Conservation (phyloP, 1,284 basidiomycete species). For the Rhodotorula mucilaginosa region DNA sequence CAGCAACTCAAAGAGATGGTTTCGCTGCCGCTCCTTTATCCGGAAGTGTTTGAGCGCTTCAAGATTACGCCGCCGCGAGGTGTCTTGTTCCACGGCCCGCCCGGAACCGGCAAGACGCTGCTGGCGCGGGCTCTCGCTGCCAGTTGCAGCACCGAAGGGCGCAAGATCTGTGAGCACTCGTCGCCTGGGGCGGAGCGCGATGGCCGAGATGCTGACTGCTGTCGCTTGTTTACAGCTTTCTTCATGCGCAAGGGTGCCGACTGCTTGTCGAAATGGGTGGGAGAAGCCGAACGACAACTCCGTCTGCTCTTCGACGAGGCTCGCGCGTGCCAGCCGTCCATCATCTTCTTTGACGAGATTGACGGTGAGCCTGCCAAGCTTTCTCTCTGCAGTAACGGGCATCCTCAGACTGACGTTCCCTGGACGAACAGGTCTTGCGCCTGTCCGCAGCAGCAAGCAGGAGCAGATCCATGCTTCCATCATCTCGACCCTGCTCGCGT, state of each 20-base stretch:
- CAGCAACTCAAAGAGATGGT: slow-evolving; percentile 99
- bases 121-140: slow-evolving; percentile 91
- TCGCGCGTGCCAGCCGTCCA: slow-evolving; percentile 84
- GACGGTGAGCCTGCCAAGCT: slow-evolving; percentile 60
- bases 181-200: background rate
- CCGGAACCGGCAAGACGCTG: slow-evolving; percentile 90
- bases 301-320: slow-evolving; percentile 97
- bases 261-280: slow-evolving; percentile 98
- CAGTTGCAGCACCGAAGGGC: slow-evolving; percentile 83
- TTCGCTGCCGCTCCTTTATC: slow-evolving; percentile 88
- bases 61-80: slow-evolving; percentile 92
- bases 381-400: too few species aligned
- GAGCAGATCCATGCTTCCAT: slow-evolving; percentile 99
- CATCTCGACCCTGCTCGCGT: slow-evolving; percentile 88
- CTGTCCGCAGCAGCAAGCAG: slow-evolving; percentile 95
- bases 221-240: slow-evolving; percentile 63
- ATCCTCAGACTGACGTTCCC: background rate
- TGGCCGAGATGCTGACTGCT: background rate
- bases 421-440: slow-evolving; percentile 63
- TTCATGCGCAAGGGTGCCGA: slow-evolving; percentile 99
- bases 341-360: slow-evolving; percentile 98
- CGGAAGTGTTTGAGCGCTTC: slow-evolving; percentile 95
- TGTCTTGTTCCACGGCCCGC: slow-evolving; percentile 94
- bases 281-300: slow-evolving; percentile 95
- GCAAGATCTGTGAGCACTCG: slow-evolving; percentile 72